These are phyloP conservation scores for Cyclotella cryptica DNA, from an alignment of 108 stramenopile species.

Conservation along the genomic window DNA sequence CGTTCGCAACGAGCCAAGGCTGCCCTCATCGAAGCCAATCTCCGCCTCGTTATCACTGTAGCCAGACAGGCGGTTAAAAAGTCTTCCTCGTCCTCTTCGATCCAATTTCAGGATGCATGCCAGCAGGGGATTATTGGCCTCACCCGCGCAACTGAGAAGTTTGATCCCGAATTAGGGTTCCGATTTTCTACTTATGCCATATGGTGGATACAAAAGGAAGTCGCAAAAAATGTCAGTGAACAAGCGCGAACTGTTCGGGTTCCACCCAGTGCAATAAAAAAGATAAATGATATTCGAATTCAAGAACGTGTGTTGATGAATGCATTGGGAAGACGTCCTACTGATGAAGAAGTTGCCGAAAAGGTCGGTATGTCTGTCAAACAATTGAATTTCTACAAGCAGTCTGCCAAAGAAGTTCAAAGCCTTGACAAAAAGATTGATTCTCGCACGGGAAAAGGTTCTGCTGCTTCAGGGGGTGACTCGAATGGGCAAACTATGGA, in stretches of 20 bases:
- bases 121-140: slow-evolving; percentile 88
- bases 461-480: slow-evolving; percentile 46
- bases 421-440: slow-evolving; percentile 61
- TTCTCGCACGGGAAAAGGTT: slow-evolving; percentile 53
- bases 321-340: slow-evolving; percentile 61
- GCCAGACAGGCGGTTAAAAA: slow-evolving; percentile 65
- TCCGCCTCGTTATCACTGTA: slow-evolving; percentile 75
- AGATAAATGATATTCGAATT: slow-evolving; percentile 68
- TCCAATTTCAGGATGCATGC: slow-evolving; percentile 78
- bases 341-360: slow-evolving; percentile 71
- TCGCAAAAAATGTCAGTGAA: slow-evolving; percentile 74
- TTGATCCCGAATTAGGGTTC: slow-evolving; percentile 84
- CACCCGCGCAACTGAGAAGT: slow-evolving; percentile 81
- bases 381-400: slow-evolving; percentile 62
- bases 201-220: slow-evolving; percentile 89
- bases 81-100: slow-evolving; percentile 44
- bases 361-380: slow-evolving; percentile 60
- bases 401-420: slow-evolving; percentile 55
- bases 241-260: slow-evolving; percentile 73
- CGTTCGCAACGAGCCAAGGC: slow-evolving; percentile 71
- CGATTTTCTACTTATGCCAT: slow-evolving; percentile 88
- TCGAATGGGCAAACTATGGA: slow-evolving; percentile 43
- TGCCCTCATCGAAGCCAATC: slow-evolving; percentile 67
- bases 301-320: slow-evolving; percentile 54
- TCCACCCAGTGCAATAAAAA: slow-evolving; percentile 68